phyloP scores from a whole-genome alignment of 805 yeast genomes.

The Priceomyces melissophilus region DNA sequence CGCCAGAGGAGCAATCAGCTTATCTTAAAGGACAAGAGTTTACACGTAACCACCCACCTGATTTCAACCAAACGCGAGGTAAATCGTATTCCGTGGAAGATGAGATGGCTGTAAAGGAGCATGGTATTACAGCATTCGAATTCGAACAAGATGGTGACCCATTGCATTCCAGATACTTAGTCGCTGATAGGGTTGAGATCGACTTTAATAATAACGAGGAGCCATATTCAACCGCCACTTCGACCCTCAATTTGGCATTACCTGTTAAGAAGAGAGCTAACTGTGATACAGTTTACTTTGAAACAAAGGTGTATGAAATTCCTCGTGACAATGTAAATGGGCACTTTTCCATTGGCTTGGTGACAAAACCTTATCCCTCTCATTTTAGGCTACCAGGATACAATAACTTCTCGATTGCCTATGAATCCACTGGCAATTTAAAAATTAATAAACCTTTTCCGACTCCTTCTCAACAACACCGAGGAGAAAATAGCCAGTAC shows the following conservation, averaged over 20 bases:
- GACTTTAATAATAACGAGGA: conserved; percentile 33
- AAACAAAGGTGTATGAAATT: conserved; percentile 41
- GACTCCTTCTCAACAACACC: conserved; percentile 42
- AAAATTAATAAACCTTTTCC: conserved; percentile 64
- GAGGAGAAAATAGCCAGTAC: conserved; percentile 35
- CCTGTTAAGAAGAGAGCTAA: conserved; percentile 32
- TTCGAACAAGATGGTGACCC: conserved; percentile 34
- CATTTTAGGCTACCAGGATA: conserved; percentile 70
- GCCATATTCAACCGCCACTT: conserved; percentile 38
- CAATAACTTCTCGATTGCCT: conserved; percentile 63
- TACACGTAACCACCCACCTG: conserved; percentile 27
- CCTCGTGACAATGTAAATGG: conserved; percentile 33
- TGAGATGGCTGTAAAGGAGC: conserved; percentile 29
- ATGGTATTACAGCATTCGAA: conserved; percentile 38
- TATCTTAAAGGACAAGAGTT: conserved; percentile 36
- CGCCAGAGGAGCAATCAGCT: conserved; percentile 40
- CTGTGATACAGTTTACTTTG: conserved; percentile 58
- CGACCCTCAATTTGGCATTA: conserved; percentile 36
- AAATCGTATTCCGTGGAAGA: conserved; percentile 27
- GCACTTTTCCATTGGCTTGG: conserved; percentile 61
- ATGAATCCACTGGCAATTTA: conserved; percentile 70
- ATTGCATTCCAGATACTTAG: conserved; percentile 31
- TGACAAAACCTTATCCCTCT: conserved; percentile 70
- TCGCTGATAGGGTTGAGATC: conserved; percentile 39
- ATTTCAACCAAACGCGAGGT: conserved; percentile 30